Evolutionary conservation across 2,329 filamentous ascomycete genomes (phyloP).

Genomic region (Apiospora hydei): DNA sequence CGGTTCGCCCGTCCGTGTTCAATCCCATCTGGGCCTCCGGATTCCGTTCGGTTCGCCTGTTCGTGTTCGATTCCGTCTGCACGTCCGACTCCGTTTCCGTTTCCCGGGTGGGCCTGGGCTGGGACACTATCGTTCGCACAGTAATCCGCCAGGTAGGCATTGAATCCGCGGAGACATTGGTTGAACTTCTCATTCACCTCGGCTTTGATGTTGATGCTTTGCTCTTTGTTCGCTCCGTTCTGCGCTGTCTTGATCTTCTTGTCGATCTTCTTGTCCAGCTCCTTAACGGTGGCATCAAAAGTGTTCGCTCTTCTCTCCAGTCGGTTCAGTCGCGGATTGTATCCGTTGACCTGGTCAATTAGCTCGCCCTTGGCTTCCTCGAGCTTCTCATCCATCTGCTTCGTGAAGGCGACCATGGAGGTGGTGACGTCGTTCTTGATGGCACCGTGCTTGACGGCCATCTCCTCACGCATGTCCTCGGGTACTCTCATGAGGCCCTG

Average conservation of each 20-base stretch:
- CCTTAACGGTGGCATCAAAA: background rate
- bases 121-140: background rate
- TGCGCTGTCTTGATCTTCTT: background rate
- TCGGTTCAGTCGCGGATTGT: background rate
- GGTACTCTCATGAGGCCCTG: background rate
- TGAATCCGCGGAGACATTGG: background rate
- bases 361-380: background rate
- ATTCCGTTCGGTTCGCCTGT: no score
- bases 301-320: background rate
- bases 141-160: background rate
- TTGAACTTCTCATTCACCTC: background rate
- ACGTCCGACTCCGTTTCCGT: no score
- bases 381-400: background rate
- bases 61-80: no score
- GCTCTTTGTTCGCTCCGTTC: background rate
- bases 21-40: no score
- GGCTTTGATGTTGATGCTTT: background rate
- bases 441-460: background rate
- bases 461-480: background rate
- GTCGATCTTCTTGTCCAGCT: conserved; percentile 4
- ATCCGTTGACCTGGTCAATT: background rate
- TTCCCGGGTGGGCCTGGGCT: no score
- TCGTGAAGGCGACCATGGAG: background rate
- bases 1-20: no score
- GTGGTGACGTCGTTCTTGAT: background rate